Evolutionary conservation across 495 filamentous ascomycete species (phyloP), one percentile per base, ranked within the genome.

Genomic region (Penicillium turbatum): DNA sequence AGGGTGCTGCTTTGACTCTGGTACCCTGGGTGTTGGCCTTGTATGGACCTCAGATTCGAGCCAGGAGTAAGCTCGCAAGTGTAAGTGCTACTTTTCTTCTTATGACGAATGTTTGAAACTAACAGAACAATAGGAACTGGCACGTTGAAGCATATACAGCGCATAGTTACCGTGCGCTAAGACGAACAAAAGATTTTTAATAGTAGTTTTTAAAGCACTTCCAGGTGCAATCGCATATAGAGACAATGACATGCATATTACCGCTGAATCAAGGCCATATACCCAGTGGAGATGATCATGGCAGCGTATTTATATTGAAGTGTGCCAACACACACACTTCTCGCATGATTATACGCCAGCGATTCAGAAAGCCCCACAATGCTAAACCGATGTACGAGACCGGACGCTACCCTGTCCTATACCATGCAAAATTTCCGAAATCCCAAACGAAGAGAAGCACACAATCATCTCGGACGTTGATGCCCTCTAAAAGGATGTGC

Each of bases 21-120:
- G 90, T 96, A 29, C 92, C 92, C 0, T 96, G 90, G 89, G 82
- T 90, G 6, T 68, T 97, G 60, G 82, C 90, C 3, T 82, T 92
- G 29, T 95, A 81, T 62, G 92, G 92, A 3, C 82, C 85, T 17
- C 80, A 62, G 69, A 95, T 97, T 54, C 75, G 92, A 48, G 85
- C 82, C 11, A 82, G 85, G 63, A 91, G 88, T 61, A 85, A 85
- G 56, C 85, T 96, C 75, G 90, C 90, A 2, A 80, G 72, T 60
- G 72, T 75, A 60, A 45, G 72, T 72, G 53, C 13, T 32, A 6
- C 12, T 21, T 29, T 32, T 17, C 8, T 16, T 16, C 11, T 43
- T 1, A 8, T 40, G 6, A 5, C 9, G 40, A 34, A 42, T 39
- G 40, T 21, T 32, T 3, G 1, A 24, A 51, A 48, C 51, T 72